phyloP scores from a whole-genome alignment of 2,329 filamentous ascomycete genomes.

The Venturiaceae sp. region DNA sequence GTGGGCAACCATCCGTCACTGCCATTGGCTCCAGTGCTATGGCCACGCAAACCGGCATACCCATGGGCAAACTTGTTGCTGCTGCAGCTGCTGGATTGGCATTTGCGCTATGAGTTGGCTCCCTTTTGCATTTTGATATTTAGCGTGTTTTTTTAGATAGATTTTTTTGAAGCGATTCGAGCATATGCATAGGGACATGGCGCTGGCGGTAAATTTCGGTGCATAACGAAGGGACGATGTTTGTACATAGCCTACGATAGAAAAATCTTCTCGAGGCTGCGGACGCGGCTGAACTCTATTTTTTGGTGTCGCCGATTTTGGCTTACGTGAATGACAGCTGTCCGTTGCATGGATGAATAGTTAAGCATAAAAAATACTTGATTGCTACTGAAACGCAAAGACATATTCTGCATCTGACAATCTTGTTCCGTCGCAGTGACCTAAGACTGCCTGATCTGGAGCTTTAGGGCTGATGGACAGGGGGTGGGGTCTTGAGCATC shows the following conservation, averaged over 20 bases:
- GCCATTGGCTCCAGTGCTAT: conserved; percentile 13
- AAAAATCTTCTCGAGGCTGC: background rate
- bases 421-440: too few species aligned
- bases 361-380: too few species aligned
- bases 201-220: background rate
- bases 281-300: background rate
- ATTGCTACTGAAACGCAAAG: too few species aligned
- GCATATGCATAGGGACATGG: background rate
- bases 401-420: too few species aligned
- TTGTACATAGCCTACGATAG: background rate
- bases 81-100: conserved; percentile 21
- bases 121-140: background rate
- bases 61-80: conserved; percentile 19
- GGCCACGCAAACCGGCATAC: conserved; percentile 15
- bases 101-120: background rate
- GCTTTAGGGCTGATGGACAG: background rate
- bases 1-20: conserved; percentile 17
- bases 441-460: too few species aligned
- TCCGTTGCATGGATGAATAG: too few species aligned
- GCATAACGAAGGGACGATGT: background rate
- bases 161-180: background rate
- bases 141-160: background rate
- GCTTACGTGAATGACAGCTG: too few species aligned
- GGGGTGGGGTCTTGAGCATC: background rate
- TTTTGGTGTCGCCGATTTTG: background rate